Conservation (phyloP, 202 grass and related monocot genomes). For the Sporobolus alterniflorus region DNA sequence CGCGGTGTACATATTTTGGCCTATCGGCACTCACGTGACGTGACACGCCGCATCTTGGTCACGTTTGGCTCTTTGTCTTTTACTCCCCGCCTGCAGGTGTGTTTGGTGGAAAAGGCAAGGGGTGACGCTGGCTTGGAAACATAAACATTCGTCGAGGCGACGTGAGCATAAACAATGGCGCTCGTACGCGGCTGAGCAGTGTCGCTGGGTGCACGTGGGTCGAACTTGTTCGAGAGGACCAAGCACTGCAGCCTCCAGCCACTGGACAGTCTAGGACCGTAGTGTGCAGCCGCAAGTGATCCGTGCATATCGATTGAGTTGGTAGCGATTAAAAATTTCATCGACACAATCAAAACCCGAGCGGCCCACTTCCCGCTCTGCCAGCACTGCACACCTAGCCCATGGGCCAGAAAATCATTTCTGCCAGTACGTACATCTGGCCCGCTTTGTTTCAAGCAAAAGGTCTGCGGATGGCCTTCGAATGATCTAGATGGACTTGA, state of each 20-base stretch:
- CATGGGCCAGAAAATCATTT: neutral
- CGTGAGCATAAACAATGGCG: neutral
- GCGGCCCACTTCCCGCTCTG: neutral
- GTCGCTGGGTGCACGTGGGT: neutral
- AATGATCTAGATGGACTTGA: too few species aligned
- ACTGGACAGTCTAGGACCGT: neutral
- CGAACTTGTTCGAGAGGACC: neutral
- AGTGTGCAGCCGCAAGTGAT: neutral
- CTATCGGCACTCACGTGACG: conserved; percentile 23
- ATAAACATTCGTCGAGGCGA: conserved; percentile 18
- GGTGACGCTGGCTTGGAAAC: neutral
- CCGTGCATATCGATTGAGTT: too few species aligned
- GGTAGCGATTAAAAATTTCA: neutral
- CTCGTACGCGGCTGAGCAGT: neutral
- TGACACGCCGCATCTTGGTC: conserved; percentile 10
- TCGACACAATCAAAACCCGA: too few species aligned
- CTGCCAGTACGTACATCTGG: neutral
- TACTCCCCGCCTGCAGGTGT: neutral
- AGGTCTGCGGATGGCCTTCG: too few species aligned
- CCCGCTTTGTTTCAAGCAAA: too few species aligned
- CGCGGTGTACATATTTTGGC: too few species aligned
- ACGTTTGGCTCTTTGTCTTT: conserved; percentile 12
- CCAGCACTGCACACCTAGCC: neutral
- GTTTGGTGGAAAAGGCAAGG: neutral
- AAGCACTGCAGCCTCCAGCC: neutral